phyloP scores from a whole-genome alignment of 805 yeast species.

The Ogataea polymorpha region DNA sequence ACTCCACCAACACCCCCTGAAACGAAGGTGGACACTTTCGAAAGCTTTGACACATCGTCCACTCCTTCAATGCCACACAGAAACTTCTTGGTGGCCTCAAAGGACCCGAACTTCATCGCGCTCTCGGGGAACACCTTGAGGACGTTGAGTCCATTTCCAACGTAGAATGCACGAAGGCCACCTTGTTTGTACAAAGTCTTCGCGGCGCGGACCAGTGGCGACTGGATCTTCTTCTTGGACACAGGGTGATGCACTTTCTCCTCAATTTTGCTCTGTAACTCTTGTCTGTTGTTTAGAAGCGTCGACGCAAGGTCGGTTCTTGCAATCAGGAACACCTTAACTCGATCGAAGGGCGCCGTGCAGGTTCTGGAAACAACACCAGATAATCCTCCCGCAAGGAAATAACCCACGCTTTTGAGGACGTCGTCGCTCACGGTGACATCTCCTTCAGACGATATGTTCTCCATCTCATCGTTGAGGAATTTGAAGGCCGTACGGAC shows the following conservation, averaged over 20 bases:
- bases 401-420: slow-evolving; percentile 82
- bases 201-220: slow-evolving; percentile 80
- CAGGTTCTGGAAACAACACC: slow-evolving; percentile 95
- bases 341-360: slow-evolving; percentile 95
- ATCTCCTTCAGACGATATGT: slow-evolving; percentile 88
- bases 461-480: slow-evolving; percentile 73
- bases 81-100: slow-evolving; percentile 79
- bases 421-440: slow-evolving; percentile 78
- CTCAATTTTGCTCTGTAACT: slow-evolving; percentile 32
- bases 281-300: slow-evolving; percentile 53
- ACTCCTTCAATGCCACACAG: slow-evolving; percentile 77
- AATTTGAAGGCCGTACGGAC: slow-evolving; percentile 77
- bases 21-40: slow-evolving; percentile 67
- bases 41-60: slow-evolving; percentile 93
- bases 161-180: slow-evolving; percentile 84
- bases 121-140: slow-evolving; percentile 90
- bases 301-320: slow-evolving; percentile 79
- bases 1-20: slow-evolving; percentile 98
- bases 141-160: slow-evolving; percentile 92
- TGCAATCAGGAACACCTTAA: slow-evolving; percentile 91
- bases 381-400: slow-evolving; percentile 90
- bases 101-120: slow-evolving; percentile 94
- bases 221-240: slow-evolving; percentile 48
- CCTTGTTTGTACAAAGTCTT: slow-evolving; percentile 81
- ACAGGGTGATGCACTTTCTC: slow-evolving; percentile 41